phyloP scores from a whole-genome alignment of 805 yeast genomes.

The Candida glaebosa region DNA sequence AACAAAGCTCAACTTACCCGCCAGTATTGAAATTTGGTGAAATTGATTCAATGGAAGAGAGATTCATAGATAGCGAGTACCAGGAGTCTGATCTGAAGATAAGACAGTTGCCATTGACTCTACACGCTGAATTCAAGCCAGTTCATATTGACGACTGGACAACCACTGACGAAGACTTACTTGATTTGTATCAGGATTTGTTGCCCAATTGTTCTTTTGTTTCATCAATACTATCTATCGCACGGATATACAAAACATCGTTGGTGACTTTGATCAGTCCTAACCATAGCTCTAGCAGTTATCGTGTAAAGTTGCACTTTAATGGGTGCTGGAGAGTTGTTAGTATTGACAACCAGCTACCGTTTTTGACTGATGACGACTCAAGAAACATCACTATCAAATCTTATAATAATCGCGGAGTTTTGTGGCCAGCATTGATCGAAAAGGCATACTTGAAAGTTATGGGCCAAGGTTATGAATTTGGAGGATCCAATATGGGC shows the following conservation, averaged over 20 bases:
- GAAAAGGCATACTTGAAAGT: conserved; percentile 74
- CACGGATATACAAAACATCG: conserved; percentile 18
- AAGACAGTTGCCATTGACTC: conserved; percentile 12
- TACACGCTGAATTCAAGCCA: conserved; percentile 7
- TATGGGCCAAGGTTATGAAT: conserved; percentile 54
- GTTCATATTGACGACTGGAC: conserved; percentile 40
- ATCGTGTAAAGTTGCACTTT: conserved; percentile 41
- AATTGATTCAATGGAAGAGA: conserved; percentile 8
- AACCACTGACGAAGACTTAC: conserved; percentile 21
- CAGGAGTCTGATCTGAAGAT: conserved; percentile 6
- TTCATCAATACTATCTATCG: conserved; percentile 57
- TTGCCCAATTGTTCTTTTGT: conserved; percentile 76
- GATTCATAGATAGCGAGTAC: conserved; percentile 1
- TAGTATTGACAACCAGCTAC: conserved; percentile 44
- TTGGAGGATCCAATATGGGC: conserved; percentile 74
- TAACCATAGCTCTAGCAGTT: conserved; percentile 22
- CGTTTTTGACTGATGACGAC: conserved; percentile 23
- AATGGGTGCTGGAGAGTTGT: conserved; percentile 54
- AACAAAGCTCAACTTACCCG: conserved; percentile 14
- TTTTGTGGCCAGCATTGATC: conserved; percentile 66
- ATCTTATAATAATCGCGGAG: conserved; percentile 27
- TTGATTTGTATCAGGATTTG: conserved; percentile 44
- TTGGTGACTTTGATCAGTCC: conserved; percentile 23
- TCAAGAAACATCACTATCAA: conserved; percentile 30
- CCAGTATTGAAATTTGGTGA: conserved; percentile 17